phyloP scores from a whole-genome alignment of 2,329 filamentous ascomycete genomes.

The Cercospora nicotianae region DNA sequence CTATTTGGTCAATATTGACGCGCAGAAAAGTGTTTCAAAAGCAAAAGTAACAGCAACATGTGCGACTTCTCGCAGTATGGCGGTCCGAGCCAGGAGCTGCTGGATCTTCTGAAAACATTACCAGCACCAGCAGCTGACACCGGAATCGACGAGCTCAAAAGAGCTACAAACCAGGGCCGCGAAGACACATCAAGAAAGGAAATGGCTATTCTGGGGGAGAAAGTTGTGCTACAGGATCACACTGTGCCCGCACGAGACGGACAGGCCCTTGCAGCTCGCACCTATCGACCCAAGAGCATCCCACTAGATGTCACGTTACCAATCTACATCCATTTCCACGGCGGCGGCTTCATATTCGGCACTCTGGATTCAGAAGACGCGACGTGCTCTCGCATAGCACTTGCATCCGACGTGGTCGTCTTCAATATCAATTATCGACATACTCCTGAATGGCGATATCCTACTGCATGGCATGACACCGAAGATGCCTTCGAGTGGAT shows the following conservation, averaged over 20 bases:
- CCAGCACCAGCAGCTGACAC: constrained; percentile 16
- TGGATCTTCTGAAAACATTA: constrained; percentile 16
- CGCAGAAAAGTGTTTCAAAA: not conserved
- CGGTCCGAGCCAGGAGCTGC: constrained; percentile 22
- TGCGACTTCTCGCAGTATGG: constrained; percentile 27
- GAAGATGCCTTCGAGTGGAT: constrained; percentile 59
- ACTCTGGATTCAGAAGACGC: constrained; percentile 56
- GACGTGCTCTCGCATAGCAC: constrained; percentile 51
- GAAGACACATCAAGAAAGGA: constrained; percentile 18
- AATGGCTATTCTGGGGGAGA: constrained; percentile 13
- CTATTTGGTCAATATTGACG: not conserved
- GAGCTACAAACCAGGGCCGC: constrained; percentile 16
- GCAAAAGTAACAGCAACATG: constrained; percentile 5
- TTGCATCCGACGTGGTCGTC: constrained; percentile 47
- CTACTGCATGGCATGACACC: constrained; percentile 55
- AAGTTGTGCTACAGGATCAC: constrained; percentile 20
- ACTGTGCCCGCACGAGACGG: constrained; percentile 50
- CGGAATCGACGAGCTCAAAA: constrained; percentile 22
- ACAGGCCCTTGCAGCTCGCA: constrained; percentile 47
- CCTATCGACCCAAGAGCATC: constrained; percentile 46
- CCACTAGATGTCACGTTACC: constrained; percentile 45
- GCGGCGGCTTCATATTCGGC: constrained; percentile 60
- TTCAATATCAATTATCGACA: constrained; percentile 61
- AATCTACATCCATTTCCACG: constrained; percentile 52
- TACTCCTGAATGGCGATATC: constrained; percentile 56